Evolutionary conservation across 2,329 filamentous ascomycete species (phyloP).

Genomic region (Diaporthe australafricana): DNA sequence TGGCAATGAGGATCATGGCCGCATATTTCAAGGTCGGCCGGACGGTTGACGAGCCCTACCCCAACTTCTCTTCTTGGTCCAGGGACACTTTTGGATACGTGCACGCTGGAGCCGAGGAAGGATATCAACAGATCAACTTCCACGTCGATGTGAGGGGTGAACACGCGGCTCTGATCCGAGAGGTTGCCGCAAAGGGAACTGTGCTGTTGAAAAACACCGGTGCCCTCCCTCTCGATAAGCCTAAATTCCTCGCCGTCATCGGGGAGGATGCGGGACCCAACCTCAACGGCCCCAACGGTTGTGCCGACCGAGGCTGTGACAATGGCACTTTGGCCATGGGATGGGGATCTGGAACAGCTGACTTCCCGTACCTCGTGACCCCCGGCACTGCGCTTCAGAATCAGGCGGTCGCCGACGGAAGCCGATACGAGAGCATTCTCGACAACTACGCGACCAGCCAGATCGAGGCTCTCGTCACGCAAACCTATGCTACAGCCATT

Average conservation of each 20-base stretch:
- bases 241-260: conserved; percentile 80
- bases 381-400: conserved; percentile 77
- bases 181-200: conserved; percentile 82
- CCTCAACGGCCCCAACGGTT: conserved; percentile 81
- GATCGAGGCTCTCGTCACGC: conserved; percentile 69
- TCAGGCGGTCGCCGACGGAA: conserved; percentile 69
- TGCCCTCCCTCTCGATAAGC: conserved; percentile 80
- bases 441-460: conserved; percentile 73
- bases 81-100: conserved; percentile 77
- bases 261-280: conserved; percentile 87
- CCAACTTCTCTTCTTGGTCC: conserved; percentile 94
- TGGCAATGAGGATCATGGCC: conserved; percentile 86
- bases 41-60: conserved; percentile 60
- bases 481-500: conserved; percentile 77
- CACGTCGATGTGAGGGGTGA: conserved; percentile 86
- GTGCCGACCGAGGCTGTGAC: conserved; percentile 73
- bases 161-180: conserved; percentile 79
- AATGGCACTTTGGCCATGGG: conserved; percentile 76
- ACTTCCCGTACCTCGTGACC: conserved; percentile 81
- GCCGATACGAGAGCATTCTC: conserved; percentile 73
- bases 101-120: conserved; percentile 71
- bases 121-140: conserved; percentile 77
- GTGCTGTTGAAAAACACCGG: conserved; percentile 90
- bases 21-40: conserved; percentile 75
- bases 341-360: conserved; percentile 81